Evolutionary conservation across 2,329 filamentous ascomycete genomes (phyloP), one percentile per base, ranked within the genome.

Genomic region (Aureobasidium sp.): DNA sequence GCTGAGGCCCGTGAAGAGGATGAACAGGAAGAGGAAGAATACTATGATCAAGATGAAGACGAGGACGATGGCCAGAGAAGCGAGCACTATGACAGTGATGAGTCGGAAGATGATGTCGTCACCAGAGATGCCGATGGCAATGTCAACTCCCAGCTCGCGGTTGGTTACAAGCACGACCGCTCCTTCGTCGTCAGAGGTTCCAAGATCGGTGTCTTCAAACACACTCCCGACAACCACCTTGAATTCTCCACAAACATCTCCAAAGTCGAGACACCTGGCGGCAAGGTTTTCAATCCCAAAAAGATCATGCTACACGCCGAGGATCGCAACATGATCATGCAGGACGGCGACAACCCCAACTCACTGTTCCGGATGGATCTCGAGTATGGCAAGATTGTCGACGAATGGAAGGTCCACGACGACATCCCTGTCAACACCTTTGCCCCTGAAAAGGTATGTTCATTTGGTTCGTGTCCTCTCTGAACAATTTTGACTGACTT

Each of bases 141-240:
- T 63, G 79, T 89, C 67, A 98, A 97, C 74, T 94, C 90, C 2
- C 88, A 93, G 64, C 79, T 98, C 51, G 93, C 93, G 11, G 93
- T 98, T 48, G 93, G 93, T 53, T 95, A 95, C 73, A 97, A 95
- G 70, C 87, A 96, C 60, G 93, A 98, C 67, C 83, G 93, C 56
- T 97, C 93, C 0, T 98, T 97, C 62, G 93, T 98, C 54, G 90
- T 98, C 38, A 86, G 93, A 58, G 93, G 93, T 27, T 93, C 90
- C 62, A 96, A 97, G 78, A 98, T 98, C 67, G 93, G 93, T 52
- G 93, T 98, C 35, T 98, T 98, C 79, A 97, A 94, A 70, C 93
- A 98, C 66, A 95, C 90, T 0, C 77, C 84, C 0, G 88, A 95
- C 71, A 94, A 97, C 67, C 85, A 91, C 60, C 79, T 98, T 14